Conservation (phyloP, 345 rosid species). For the Schrenkiella parvula region DNA sequence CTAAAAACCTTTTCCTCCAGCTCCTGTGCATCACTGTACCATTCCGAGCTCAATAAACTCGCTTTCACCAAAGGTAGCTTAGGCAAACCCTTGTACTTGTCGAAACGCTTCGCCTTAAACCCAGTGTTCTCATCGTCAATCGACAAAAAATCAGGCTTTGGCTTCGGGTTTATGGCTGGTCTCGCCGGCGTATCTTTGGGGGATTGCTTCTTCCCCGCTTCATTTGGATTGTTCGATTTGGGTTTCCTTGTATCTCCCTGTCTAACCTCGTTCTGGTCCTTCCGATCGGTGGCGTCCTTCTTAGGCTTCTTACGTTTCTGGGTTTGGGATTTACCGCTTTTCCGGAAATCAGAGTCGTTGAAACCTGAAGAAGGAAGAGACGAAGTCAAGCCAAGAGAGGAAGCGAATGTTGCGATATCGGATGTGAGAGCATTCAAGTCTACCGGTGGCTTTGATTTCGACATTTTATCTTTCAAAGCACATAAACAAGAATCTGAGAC, state of each 20-base stretch:
- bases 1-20: conserved; percentile 74
- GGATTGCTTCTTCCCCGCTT: background rate
- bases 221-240: conserved; percentile 13
- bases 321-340: conserved; percentile 33
- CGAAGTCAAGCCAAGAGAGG: conserved; percentile 70
- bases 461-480: conserved; percentile 19
- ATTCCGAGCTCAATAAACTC: conserved; percentile 48
- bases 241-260: conserved; percentile 13
- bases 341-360: conserved; percentile 70
- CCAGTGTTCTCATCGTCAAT: conserved; percentile 37
- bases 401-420: conserved; percentile 75
- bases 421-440: conserved; percentile 46
- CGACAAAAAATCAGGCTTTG: conserved; percentile 58
- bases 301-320: conserved; percentile 20
- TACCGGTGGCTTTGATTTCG: conserved; percentile 34
- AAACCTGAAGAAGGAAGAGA: conserved; percentile 55
- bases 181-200: background rate
- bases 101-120: conserved; percentile 27
- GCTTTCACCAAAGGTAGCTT: conserved; percentile 77
- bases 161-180: conserved; percentile 29
- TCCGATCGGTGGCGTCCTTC: conserved; percentile 4
- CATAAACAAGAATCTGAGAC: background rate
- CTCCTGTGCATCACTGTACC: conserved; percentile 74
- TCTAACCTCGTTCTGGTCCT: conserved; percentile 1
- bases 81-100: conserved; percentile 55